These are phyloP conservation scores for Hypoxylon fuscum DNA, from an alignment of 495 filamentous ascomycete genomes.

Conservation along the genomic window DNA sequence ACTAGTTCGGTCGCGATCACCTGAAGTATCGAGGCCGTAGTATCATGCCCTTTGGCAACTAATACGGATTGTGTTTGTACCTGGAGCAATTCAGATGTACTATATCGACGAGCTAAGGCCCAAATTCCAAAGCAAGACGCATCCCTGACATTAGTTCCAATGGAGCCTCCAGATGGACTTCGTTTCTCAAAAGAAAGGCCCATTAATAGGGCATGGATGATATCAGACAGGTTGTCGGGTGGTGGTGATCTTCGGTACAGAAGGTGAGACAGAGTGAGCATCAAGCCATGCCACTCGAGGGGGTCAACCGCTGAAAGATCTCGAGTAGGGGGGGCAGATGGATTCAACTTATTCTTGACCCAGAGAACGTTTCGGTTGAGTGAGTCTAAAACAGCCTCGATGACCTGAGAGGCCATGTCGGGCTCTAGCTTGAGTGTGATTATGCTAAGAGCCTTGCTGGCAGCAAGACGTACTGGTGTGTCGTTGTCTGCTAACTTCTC, in stretches of 20 bases:
- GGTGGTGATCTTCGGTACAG: slow-evolving; percentile 81
- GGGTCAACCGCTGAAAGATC: slow-evolving; percentile 79
- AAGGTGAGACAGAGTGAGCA: slow-evolving; percentile 85
- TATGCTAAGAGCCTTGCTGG: slow-evolving; percentile 90
- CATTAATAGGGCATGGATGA: slow-evolving; percentile 74
- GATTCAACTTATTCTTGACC: slow-evolving; percentile 49
- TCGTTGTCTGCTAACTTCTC: slow-evolving; percentile 79
- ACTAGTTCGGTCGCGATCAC: slow-evolving; percentile 81
- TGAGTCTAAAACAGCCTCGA: slow-evolving; percentile 81
- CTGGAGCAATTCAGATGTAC: slow-evolving; percentile 75
- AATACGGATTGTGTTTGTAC: slow-evolving; percentile 57
- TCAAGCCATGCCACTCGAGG: slow-evolving; percentile 89
- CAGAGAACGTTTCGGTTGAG: slow-evolving; percentile 82
- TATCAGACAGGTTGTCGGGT: slow-evolving; percentile 68
- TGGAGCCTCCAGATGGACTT: slow-evolving; percentile 77
- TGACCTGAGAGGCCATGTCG: slow-evolving; percentile 83
- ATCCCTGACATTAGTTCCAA: slow-evolving; percentile 95
- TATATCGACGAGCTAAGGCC: slow-evolving; percentile 88
- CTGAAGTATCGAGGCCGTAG: slow-evolving; percentile 68
- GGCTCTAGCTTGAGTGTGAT: slow-evolving; percentile 79
- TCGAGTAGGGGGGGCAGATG: slow-evolving; percentile 51
- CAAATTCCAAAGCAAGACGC: slow-evolving; percentile 96
- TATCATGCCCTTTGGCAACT: slow-evolving; percentile 40
- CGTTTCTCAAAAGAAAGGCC: slow-evolving; percentile 88
- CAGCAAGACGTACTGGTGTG: slow-evolving; percentile 86